Conservation (phyloP, 1,284 basidiomycete genomes). For the Ustilago xerochloae region DNA sequence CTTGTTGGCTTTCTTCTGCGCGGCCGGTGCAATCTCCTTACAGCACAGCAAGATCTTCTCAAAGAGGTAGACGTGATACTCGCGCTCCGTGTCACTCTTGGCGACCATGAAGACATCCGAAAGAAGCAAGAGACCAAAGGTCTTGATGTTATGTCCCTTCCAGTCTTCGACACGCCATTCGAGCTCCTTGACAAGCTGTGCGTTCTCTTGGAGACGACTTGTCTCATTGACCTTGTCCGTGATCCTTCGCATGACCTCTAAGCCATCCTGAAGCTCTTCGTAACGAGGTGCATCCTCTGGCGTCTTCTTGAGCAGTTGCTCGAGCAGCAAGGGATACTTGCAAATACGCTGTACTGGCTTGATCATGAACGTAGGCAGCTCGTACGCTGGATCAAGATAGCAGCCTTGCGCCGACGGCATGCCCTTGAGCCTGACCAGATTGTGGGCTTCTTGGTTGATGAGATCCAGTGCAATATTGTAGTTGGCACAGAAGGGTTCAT, state of each 20-base stretch:
- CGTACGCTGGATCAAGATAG: constrained; percentile 72
- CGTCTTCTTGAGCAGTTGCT: constrained; percentile 75
- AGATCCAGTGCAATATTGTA: constrained; percentile 78
- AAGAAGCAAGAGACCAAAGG: constrained; percentile 90
- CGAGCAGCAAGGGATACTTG: constrained; percentile 78
- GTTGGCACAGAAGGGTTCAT: constrained; percentile 98
- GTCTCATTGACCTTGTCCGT: constrained; percentile 97
- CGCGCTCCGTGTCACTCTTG: constrained; percentile 94
- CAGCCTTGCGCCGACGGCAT: constrained; percentile 60
- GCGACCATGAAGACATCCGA: constrained; percentile 96
- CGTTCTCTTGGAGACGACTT: constrained; percentile 82
- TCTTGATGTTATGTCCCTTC: constrained; percentile 95
- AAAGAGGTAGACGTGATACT: constrained; percentile 98
- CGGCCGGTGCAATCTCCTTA: constrained; percentile 77
- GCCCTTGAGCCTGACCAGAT: constrained; percentile 50
- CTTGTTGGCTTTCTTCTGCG: constrained; percentile 69
- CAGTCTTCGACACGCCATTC: constrained; percentile 93
- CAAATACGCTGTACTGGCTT: constrained; percentile 82
- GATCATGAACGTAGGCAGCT: constrained; percentile 86
- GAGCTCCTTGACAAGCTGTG: constrained; percentile 88
- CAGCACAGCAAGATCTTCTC: constrained; percentile 99
- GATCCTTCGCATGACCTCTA: constrained; percentile 88
- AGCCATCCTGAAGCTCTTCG: constrained; percentile 84
- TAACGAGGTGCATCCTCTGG: constrained; percentile 68
- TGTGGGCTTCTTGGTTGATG: constrained; percentile 72